Evolutionary conservation across 768 basidiomycete genomes (phyloP).

Genomic region (Cystofilobasidium ferigula): DNA sequence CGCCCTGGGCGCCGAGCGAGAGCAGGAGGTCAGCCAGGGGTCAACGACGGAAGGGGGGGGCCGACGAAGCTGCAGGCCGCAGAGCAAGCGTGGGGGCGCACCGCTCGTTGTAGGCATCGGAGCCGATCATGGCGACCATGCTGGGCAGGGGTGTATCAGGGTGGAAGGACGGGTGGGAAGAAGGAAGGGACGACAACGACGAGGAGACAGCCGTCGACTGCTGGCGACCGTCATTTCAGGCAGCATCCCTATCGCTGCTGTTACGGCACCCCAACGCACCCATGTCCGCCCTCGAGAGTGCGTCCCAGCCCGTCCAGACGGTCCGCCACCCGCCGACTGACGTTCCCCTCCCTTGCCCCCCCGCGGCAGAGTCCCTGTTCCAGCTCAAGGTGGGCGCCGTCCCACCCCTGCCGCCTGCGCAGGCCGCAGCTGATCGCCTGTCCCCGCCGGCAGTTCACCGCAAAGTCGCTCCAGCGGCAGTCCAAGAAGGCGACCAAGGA

Average conservation of each 20-base stretch:
- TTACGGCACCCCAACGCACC: not conserved
- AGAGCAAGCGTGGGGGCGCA: not conserved
- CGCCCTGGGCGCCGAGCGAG: not conserved
- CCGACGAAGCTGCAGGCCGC: not conserved
- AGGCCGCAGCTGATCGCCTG: not conserved
- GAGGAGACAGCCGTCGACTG: not conserved
- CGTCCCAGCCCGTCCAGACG: not conserved
- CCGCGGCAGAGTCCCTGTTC: slow-evolving; percentile 74
- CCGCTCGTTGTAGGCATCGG: slow-evolving; percentile 5
- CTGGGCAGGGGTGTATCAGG: not conserved
- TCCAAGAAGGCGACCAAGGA: slow-evolving; percentile 97
- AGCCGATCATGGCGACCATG: not conserved
- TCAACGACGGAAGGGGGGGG: not conserved
- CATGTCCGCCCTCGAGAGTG: slow-evolving; percentile 27
- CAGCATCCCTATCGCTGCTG: too few species aligned
- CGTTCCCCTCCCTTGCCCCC: not conserved
- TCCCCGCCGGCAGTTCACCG: slow-evolving; percentile 64
- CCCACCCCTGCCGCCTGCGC: not conserved
- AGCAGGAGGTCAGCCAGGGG: not conserved
- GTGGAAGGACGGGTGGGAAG: not conserved
- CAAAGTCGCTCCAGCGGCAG: slow-evolving; percentile 85
- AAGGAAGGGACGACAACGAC: not conserved
- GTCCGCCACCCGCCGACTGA: too few species aligned
- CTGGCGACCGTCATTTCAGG: too few species aligned
- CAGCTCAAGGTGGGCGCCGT: slow-evolving; percentile 70